A percentile compares a stretch with the other conserved stretches of the same genome.
Conservation (phyloP, 179 eudicot genomes). For the Nepenthes alata region DNA sequence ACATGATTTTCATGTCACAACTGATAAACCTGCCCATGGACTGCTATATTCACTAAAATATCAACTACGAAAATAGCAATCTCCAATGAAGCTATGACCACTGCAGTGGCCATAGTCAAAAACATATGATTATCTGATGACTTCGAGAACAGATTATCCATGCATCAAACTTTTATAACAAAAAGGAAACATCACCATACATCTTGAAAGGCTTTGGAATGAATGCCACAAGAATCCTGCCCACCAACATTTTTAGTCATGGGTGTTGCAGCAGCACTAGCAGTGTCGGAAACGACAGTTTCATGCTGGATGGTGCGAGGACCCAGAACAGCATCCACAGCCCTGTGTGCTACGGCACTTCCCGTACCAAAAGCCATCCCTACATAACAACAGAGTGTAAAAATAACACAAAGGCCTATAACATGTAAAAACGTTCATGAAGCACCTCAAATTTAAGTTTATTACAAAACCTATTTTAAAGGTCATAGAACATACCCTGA, state of each 20-base stretch:
- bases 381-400: constrained; percentile 11
- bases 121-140: too few relatives aligned
- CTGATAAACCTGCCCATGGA: too few relatives aligned
- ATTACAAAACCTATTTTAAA: too few relatives aligned
- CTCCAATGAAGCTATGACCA: too few relatives aligned
- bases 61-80: too few relatives aligned
- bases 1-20: too few relatives aligned
- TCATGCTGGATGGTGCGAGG: constrained; percentile 84
- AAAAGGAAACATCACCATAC: constrained; percentile 18
- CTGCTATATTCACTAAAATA: too few relatives aligned
- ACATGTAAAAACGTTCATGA: background rate
- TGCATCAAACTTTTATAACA: too few relatives aligned
- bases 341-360: constrained; percentile 82
- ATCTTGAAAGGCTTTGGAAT: constrained; percentile 71
- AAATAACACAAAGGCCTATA: background rate
- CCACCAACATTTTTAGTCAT: constrained; percentile 19
- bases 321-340: constrained; percentile 74
- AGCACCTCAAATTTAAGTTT: background rate
- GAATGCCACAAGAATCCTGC: constrained; percentile 43
- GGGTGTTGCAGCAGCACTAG: constrained; percentile 30
- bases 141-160: too few relatives aligned
- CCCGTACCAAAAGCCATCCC: constrained; percentile 95
- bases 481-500: constrained; percentile 37
- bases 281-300: constrained; percentile 40
- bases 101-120: too few relatives aligned